These are phyloP conservation scores for Aegle marmelos DNA, from an alignment of 345 rosid genomes.

Conservation along the genomic window DNA sequence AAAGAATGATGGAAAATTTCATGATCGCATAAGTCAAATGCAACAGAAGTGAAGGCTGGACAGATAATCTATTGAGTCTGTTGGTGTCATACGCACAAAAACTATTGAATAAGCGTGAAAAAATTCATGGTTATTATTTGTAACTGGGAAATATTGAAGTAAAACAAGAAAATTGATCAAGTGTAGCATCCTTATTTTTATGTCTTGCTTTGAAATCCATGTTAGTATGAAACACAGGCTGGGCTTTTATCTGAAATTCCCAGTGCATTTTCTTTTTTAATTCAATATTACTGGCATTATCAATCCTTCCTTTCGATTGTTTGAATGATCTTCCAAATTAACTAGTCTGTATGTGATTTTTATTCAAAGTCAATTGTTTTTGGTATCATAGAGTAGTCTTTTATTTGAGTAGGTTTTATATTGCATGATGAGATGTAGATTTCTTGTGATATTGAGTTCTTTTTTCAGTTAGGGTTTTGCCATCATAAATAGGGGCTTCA, in stretches of 20 bases:
- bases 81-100: background rate
- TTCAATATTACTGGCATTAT: background rate
- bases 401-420: background rate
- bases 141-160: background rate
- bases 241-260: slow-evolving; percentile 2
- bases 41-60: background rate
- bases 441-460: background rate
- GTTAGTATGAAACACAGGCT: background rate
- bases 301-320: background rate
- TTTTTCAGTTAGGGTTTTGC: background rate
- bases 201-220: background rate
- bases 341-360: background rate
- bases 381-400: background rate
- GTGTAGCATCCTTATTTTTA: background rate
- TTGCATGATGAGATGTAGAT: background rate
- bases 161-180: background rate
- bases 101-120: background rate
- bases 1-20: background rate
- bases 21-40: too few relatives aligned
- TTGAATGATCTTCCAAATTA: background rate
- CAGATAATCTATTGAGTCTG: background rate
- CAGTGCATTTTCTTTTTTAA: background rate
- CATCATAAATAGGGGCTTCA: background rate
- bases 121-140: background rate
- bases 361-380: too few relatives aligned